Evolutionary conservation across 371 early-diverging fungal species (phyloP).

Genomic region (Phascolomyces articulosus): DNA sequence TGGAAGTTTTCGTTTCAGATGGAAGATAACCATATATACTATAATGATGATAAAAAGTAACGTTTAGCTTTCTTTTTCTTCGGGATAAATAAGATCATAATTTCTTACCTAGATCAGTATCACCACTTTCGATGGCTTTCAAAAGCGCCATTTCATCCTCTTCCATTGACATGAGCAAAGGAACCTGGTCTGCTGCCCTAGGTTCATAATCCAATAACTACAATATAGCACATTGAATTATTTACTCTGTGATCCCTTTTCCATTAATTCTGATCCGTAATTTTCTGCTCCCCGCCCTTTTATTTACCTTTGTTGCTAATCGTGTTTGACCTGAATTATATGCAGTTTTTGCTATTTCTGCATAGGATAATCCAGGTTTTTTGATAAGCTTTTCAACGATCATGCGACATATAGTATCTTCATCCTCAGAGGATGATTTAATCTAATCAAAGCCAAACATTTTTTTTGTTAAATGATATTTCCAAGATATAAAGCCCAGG

Average conservation of each 20-base stretch:
- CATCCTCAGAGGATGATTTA: constrained; percentile 82
- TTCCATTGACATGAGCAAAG: constrained; percentile 90
- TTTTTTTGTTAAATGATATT: neutral
- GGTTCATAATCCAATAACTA: constrained; percentile 90
- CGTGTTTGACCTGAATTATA: constrained; percentile 84
- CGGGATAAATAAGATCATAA: neutral
- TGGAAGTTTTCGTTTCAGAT: constrained; percentile 82
- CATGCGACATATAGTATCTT: constrained; percentile 78
- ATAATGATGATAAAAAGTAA: neutral
- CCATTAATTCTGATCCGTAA: too few relatives aligned
- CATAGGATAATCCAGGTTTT: constrained; percentile 79
- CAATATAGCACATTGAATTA: neutral
- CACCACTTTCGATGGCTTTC: constrained; percentile 93
- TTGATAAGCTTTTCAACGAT: constrained; percentile 80
- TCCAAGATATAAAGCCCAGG: neutral
- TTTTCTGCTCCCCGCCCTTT: too few relatives aligned
- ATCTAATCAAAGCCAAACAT: constrained; percentile 48
- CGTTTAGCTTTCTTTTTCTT: neutral
- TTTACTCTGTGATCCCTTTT: too few relatives aligned
- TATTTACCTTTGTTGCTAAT: constrained; percentile 78
- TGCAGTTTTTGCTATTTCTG: constrained; percentile 94
- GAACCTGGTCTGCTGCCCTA: constrained; percentile 93
- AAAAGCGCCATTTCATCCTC: constrained; percentile 86
- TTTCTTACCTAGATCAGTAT: constrained; percentile 84
- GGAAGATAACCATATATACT: constrained; percentile 91